phyloP scores from a whole-genome alignment of 2,329 filamentous ascomycete species.

The Cercospora sp. region DNA sequence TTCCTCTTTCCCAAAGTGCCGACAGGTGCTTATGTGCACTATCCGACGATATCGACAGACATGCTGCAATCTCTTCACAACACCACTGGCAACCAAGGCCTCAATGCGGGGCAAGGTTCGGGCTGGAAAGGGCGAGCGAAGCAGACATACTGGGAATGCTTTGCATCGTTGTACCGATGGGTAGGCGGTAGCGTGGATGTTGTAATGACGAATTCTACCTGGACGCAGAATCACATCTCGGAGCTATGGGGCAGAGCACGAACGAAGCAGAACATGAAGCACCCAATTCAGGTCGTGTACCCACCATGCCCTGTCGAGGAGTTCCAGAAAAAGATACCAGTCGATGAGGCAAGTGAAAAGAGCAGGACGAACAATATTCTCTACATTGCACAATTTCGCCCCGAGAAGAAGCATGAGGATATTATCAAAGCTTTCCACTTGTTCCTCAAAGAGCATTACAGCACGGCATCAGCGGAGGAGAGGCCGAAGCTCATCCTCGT shows the following conservation, averaged over 20 bases:
- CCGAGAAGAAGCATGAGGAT: slow-evolving; percentile 92
- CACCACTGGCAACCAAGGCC: slow-evolving; percentile 55
- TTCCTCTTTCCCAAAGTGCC: slow-evolving; percentile 77
- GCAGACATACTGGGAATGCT: slow-evolving; percentile 80
- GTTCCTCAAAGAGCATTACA: slow-evolving; percentile 63
- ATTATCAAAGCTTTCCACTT: slow-evolving; percentile 81
- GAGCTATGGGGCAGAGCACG: slow-evolving; percentile 68
- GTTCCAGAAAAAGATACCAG: slow-evolving; percentile 71
- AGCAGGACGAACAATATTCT: slow-evolving; percentile 71
- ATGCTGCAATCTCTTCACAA: slow-evolving; percentile 74
- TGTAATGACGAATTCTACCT: slow-evolving; percentile 96
- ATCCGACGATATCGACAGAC: slow-evolving; percentile 96
- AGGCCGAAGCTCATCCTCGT: slow-evolving; percentile 75
- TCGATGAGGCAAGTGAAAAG: slow-evolving; percentile 68
- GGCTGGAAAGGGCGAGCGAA: slow-evolving; percentile 73
- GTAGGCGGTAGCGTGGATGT: slow-evolving; percentile 84
- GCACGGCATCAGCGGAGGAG: slow-evolving; percentile 33
- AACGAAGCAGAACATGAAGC: slow-evolving; percentile 51
- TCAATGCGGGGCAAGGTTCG: slow-evolving; percentile 79
- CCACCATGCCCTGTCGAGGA: slow-evolving; percentile 90
- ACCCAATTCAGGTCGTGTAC: slow-evolving; percentile 75
- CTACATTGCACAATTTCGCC: slow-evolving; percentile 96
- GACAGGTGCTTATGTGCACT: slow-evolving; percentile 93
- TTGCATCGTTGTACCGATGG: slow-evolving; percentile 78
- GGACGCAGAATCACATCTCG: slow-evolving; percentile 84